phyloP scores from a whole-genome alignment of 2,329 filamentous ascomycete genomes.

The Plectosphaerella plurivora region DNA sequence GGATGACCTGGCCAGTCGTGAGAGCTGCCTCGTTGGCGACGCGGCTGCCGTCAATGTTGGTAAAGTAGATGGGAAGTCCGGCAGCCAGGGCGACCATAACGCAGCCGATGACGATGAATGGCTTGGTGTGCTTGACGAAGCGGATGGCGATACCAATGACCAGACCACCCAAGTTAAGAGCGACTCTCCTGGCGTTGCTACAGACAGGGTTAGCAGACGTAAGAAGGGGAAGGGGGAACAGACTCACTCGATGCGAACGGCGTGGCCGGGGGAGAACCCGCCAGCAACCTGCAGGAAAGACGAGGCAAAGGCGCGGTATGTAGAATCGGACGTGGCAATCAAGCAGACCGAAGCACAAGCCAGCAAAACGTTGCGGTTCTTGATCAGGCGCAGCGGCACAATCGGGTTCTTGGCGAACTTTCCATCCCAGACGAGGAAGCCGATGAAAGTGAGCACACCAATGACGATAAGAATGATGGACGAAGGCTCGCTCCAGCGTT shows the following conservation, averaged over 20 bases:
- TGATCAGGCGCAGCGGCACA: conserved; percentile 30
- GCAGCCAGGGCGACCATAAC: conserved; percentile 28
- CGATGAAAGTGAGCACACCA: conserved; percentile 16
- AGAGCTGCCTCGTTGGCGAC: conserved; percentile 26
- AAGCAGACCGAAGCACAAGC: conserved; percentile 20
- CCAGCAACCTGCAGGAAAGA: conserved; percentile 34
- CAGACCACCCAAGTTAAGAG: conserved; percentile 30
- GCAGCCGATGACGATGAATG: conserved; percentile 24
- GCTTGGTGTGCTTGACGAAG: conserved; percentile 28
- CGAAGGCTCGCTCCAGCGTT: conserved; percentile 21
- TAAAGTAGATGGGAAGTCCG: conserved; percentile 23
- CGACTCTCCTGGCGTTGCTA: conserved; percentile 23
- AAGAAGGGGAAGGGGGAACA: conserved; percentile 17
- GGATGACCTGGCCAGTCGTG: conserved; percentile 24
- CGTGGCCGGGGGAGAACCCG: conserved; percentile 25
- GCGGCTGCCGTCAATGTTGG: conserved; percentile 17
- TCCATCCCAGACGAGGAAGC: conserved; percentile 30
- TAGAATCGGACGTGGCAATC: conserved; percentile 28
- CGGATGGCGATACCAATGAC: conserved; percentile 29
- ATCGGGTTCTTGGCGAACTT: conserved; percentile 30
- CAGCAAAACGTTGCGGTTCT: conserved; percentile 30
- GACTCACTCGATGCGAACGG: conserved; percentile 33
- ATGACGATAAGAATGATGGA: conserved; percentile 31
- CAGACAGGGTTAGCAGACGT: conserved; percentile 18
- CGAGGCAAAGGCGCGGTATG: conserved; percentile 33